phyloP scores from a whole-genome alignment of 352 stramenopile genomes.

The Globisporangium megalacanthum region DNA sequence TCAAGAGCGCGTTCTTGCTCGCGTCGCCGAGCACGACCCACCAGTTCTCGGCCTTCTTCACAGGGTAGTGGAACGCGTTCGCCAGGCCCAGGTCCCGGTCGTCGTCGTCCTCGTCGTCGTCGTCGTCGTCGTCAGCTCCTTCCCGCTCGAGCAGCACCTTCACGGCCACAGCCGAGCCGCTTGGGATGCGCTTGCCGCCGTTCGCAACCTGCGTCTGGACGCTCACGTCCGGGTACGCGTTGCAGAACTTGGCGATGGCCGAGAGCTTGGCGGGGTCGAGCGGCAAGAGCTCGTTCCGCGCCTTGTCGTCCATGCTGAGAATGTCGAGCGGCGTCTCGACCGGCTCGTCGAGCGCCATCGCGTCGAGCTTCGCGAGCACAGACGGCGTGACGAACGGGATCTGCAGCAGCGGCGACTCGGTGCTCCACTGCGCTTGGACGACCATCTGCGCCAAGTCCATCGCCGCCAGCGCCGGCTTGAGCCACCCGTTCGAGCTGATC shows the following conservation, averaged over 20 bases:
- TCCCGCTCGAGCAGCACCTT: conserved; percentile 89
- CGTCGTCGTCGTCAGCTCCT: conserved; percentile 92
- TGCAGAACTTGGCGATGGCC: conserved; percentile 99
- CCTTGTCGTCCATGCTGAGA: conserved; percentile 92
- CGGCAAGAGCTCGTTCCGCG: conserved; percentile 86
- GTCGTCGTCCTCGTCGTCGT: conserved; percentile 58
- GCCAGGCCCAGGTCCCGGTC: conserved; percentile 54
- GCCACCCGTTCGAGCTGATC: conserved; percentile 98
- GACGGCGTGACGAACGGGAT: conserved; percentile 96
- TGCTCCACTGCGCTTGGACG: conserved; percentile 98
- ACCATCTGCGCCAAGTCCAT: conserved; percentile 99
- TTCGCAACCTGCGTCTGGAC: conserved; percentile 92
- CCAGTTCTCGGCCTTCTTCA: conserved; percentile 97
- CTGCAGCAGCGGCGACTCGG: conserved; percentile 94
- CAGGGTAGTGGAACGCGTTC: conserved; percentile 68
- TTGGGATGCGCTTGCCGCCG: conserved; percentile 85
- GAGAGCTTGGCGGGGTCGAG: conserved; percentile 91
- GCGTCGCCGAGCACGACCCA: conserved; percentile 98
- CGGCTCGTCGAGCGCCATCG: conserved; percentile 61
- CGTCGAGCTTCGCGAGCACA: conserved; percentile 54
- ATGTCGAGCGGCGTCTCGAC: conserved; percentile 83
- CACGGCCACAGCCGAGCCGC: conserved; percentile 88
- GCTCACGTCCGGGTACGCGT: conserved; percentile 98
- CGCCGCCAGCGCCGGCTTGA: conserved; percentile 96
- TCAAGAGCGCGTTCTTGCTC: conserved; percentile 93